phyloP scores from a whole-genome alignment of 768 basidiomycete genomes.

The Leccinum uliginosum region DNA sequence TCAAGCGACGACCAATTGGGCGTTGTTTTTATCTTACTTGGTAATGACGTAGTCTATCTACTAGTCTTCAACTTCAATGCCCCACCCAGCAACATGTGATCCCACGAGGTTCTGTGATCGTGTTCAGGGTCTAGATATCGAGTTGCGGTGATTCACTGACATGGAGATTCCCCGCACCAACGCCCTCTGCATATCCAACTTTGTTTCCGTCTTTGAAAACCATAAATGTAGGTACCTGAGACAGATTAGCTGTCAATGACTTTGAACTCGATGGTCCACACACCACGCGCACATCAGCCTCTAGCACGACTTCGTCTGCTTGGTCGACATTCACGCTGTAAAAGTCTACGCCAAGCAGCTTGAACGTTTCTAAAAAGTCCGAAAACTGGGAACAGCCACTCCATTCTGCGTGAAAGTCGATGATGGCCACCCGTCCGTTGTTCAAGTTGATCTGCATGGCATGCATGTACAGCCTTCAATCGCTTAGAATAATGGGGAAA shows the following conservation, averaged over 20 bases:
- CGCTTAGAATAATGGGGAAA: neutral
- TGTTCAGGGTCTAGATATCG: neutral
- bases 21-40: neutral
- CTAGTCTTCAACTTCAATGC: neutral
- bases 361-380: constrained; percentile 20
- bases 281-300: constrained; percentile 61
- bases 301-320: constrained; percentile 46
- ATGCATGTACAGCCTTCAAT: neutral
- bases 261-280: constrained; percentile 16
- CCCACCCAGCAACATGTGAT: constrained; percentile 11
- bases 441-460: constrained; percentile 14
- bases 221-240: constrained; percentile 26
- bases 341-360: constrained; percentile 43
- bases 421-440: constrained; percentile 21
- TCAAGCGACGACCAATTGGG: neutral
- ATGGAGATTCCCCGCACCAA: constrained; percentile 24
- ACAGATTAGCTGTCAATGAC: neutral
- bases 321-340: constrained; percentile 76
- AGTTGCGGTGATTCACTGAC: constrained; percentile 18
- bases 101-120: constrained; percentile 21
- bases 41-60: too few species aligned
- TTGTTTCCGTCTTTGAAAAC: constrained; percentile 29
- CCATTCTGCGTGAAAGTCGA: constrained; percentile 21
- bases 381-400: constrained; percentile 7
- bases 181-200: constrained; percentile 22